Evolutionary conservation across 208 protist genomes (phyloP), one percentile per base, ranked within the genome.

Genomic region (Wallacemonas sp.): DNA sequence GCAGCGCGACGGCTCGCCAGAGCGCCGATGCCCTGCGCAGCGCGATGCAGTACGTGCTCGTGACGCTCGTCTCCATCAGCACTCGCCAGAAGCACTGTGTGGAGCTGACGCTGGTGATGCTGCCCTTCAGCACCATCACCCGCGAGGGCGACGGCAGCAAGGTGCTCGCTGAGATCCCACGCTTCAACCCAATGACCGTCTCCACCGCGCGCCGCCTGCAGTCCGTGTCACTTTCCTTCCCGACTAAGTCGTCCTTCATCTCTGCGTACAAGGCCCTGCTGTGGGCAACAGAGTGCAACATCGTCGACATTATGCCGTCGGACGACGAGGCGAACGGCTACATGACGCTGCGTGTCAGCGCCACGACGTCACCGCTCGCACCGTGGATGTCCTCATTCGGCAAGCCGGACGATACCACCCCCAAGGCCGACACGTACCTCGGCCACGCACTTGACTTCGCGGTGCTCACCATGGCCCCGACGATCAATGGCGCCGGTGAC

Each of bases 261-360:
- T 85, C 81, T 26, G 88, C 88, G 47, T 95, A 92, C 77, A 83
- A 81, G 65, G 75, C 88, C 30, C 72, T 95, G 6, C 70, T 95
- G 33, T 95, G 88, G 86, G 84, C 86, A 36, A 91, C 81, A 38
- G 85, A 92, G 74, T 85, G 85, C 74, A 89, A 92, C 70, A 86
- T 90, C 60, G 72, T 83, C 11, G 74, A 83, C 38, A 68, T 80
- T 47, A 44, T 58, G 33, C 63, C 63, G 16, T 14, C 46, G 29
- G 39, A 58, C 27, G 57, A 65, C 21, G 69, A 76, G 36, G 69
- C 58, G 11, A 67, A 48, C 29, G 38, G 29, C 21, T 85, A 85
- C 64, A 64, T 84, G 63, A 67, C 61, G 3, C 72, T 94, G 36
- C 72, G 74, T 29, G 76, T 87, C 34, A 83, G 70, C 54, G 86